These are phyloP conservation scores for Melampsora americana DNA, from an alignment of 1,284 basidiomycete genomes.

Conservation along the genomic window DNA sequence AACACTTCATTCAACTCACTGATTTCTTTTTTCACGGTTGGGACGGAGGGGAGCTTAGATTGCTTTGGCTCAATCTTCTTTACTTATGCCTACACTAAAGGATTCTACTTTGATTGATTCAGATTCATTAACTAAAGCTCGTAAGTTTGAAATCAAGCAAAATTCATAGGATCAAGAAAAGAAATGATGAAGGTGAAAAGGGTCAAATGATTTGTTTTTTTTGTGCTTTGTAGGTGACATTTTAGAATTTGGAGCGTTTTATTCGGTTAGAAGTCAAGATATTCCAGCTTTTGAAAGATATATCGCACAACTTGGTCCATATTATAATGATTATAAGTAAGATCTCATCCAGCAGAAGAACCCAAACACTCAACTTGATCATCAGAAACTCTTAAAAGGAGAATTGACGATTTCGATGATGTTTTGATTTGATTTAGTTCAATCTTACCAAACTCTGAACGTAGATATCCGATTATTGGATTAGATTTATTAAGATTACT, in stretches of 20 bases:
- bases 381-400: not conserved
- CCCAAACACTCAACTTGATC: too few species aligned
- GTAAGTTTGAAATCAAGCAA: conserved; percentile 56
- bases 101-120: conserved; percentile 61
- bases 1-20: too few species aligned
- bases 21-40: too few species aligned
- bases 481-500: conserved; percentile 90
- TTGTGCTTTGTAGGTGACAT: conserved; percentile 93
- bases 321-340: conserved; percentile 82
- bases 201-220: not conserved
- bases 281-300: conserved; percentile 91
- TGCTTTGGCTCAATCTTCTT: conserved; percentile 62
- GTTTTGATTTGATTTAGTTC: conserved; percentile 58
- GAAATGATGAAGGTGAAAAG: too few species aligned
- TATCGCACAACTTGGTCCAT: conserved; percentile 84
- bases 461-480: conserved; percentile 83
- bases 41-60: not conserved
- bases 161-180: conserved; percentile 30
- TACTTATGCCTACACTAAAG: conserved; percentile 69
- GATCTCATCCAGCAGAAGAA: not conserved
- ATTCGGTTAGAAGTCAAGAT: conserved; percentile 81
- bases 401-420: not conserved
- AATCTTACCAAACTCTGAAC: conserved; percentile 72
- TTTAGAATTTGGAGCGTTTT: conserved; percentile 90
- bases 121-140: conserved; percentile 65